These are phyloP conservation scores for Scheffersomyces illinoinensis DNA, from an alignment of 1,139 yeast genomes.

Conservation along the genomic window DNA sequence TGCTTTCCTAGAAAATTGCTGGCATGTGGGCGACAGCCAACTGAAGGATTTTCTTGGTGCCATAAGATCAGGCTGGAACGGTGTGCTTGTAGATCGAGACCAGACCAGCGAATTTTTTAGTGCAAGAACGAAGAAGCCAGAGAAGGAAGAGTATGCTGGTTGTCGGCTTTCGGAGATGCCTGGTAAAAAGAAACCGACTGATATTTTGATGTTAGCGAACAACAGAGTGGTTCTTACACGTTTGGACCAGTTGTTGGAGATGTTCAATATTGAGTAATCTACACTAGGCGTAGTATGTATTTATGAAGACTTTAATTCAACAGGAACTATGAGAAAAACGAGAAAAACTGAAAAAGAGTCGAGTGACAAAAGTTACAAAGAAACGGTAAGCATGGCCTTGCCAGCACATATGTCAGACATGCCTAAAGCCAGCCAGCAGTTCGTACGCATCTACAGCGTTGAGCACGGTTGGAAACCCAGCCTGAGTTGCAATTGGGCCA, in stretches of 20 bases:
- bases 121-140: slow-evolving; percentile 2
- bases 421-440: no score
- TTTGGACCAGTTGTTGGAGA: slow-evolving; percentile 23
- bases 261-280: slow-evolving; percentile 11
- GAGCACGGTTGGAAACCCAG: no score
- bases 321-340: no score
- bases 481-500: no score
- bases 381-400: no score
- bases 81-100: slow-evolving; percentile 52
- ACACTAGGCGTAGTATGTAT: no score
- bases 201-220: slow-evolving; percentile 27
- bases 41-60: slow-evolving; percentile 56
- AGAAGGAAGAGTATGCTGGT: slow-evolving; percentile 7
- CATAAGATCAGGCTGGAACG: slow-evolving; percentile 60
- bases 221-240: slow-evolving; percentile 35
- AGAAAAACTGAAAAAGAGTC: no score
- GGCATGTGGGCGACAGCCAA: slow-evolving; percentile 71
- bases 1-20: slow-evolving; percentile 27
- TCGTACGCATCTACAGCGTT: no score
- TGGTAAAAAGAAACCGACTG: slow-evolving; percentile 3
- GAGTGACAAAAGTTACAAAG: no score
- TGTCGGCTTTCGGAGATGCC: slow-evolving; percentile 7
- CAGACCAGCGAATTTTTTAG: slow-evolving; percentile 23
- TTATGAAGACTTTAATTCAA: not conserved
- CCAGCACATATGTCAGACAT: no score